Percentiles rank a stretch among this genome's conserved stretches.
phyloP scores from a whole-genome alignment of 2,329 filamentous ascomycete genomes.

The Aureobasidium sp. region DNA sequence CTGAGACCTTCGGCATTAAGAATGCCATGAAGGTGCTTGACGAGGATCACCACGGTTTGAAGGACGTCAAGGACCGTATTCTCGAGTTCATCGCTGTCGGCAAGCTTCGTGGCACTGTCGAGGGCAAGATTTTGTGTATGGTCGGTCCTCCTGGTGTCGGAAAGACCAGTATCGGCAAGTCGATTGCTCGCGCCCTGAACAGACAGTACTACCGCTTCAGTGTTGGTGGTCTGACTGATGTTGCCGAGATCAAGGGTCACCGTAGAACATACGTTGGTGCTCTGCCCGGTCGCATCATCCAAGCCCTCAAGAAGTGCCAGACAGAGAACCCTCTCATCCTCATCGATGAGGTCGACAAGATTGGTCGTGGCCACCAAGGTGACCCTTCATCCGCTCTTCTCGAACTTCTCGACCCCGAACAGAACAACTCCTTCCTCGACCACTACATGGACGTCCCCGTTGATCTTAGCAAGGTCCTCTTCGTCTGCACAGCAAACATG shows the following conservation, averaged over 20 bases:
- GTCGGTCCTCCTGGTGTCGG: slow-evolving; percentile 95
- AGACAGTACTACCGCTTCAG: slow-evolving; percentile 98
- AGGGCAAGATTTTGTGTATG: slow-evolving; percentile 97
- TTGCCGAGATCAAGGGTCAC: slow-evolving; percentile 98
- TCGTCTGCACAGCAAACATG: slow-evolving; percentile 98
- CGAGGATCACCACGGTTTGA: slow-evolving; percentile 92
- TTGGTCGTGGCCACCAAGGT: slow-evolving; percentile 91
- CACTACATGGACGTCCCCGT: slow-evolving; percentile 99
- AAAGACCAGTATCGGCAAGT: slow-evolving; percentile 98
- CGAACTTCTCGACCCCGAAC: slow-evolving; percentile 90
- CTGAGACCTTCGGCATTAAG: slow-evolving; percentile 92
- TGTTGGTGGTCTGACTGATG: slow-evolving; percentile 91
- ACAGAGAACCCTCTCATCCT: slow-evolving; percentile 95
- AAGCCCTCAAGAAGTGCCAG: slow-evolving; percentile 97
- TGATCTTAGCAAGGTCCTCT: slow-evolving; percentile 93
- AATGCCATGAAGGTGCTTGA: slow-evolving; percentile 87
- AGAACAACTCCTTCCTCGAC: slow-evolving; percentile 94
- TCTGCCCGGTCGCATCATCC: slow-evolving; percentile 90
- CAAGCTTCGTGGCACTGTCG: slow-evolving; percentile 91
- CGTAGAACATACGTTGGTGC: slow-evolving; percentile 94
- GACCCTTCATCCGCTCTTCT: slow-evolving; percentile 91
- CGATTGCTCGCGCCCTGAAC: slow-evolving; percentile 88
- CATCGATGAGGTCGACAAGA: slow-evolving; percentile 98
- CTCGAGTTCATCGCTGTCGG: slow-evolving; percentile 97
- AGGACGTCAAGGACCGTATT: slow-evolving; percentile 98